These are phyloP conservation scores for Coprinopsis sp. DNA, from an alignment of 768 basidiomycete genomes.

Conservation along the genomic window DNA sequence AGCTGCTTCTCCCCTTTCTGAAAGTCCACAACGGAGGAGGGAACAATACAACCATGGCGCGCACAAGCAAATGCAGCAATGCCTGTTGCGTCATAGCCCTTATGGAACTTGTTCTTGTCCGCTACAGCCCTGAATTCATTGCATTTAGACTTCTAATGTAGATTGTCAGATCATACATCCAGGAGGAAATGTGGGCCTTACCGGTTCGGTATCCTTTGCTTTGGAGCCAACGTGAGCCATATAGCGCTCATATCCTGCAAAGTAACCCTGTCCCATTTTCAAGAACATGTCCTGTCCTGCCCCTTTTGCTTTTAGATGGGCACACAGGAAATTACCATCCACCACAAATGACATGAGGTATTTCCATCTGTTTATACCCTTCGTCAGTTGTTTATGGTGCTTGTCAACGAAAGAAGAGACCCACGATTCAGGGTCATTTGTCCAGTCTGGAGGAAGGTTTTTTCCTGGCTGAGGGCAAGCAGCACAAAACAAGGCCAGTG, in stretches of 20 bases:
- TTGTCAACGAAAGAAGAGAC: neutral
- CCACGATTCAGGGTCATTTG: neutral
- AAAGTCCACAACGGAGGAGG: constrained; percentile 18
- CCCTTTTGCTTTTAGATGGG: constrained; percentile 9
- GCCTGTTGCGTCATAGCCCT: constrained; percentile 9
- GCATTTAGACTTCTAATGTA: neutral
- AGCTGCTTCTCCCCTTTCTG: constrained; percentile 21
- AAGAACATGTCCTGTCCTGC: constrained; percentile 9
- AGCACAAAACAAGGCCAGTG: constrained; percentile 15
- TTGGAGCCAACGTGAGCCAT: constrained; percentile 2
- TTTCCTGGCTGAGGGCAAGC: constrained; percentile 14
- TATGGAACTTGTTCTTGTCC: neutral
- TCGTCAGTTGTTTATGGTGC: no score
- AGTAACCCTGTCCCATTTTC: constrained; percentile 11
- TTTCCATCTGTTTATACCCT: no score
- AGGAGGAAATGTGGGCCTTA: neutral
- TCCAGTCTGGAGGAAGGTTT: constrained; percentile 15
- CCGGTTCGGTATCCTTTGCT: neutral
- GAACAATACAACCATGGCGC: constrained; percentile 18
- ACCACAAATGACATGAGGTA: no score
- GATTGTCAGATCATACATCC: neutral
- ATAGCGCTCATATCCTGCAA: constrained; percentile 5
- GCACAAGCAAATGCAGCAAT: constrained; percentile 16
- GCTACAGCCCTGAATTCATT: neutral
- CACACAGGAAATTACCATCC: constrained; percentile 16